Conservation (phyloP, 352 stramenopile species). For the Globisporangium solare region DNA sequence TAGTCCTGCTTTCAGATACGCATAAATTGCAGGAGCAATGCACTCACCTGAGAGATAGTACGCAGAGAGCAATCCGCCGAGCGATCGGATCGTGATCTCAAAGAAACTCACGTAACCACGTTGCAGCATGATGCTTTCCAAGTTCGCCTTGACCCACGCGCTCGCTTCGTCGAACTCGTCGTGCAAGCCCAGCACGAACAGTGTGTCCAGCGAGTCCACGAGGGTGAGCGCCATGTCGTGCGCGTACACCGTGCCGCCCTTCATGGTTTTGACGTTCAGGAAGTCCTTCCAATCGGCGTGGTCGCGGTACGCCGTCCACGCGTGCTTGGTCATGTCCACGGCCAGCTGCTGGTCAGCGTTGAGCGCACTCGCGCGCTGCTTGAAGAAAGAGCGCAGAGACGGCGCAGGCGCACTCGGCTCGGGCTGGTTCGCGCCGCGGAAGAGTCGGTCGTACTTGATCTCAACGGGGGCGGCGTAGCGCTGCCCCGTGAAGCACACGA, state of each 20-base stretch:
- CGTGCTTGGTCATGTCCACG: conserved; percentile 48
- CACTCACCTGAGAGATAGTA: conserved; percentile 40
- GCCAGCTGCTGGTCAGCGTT: conserved; percentile 40
- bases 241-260: conserved; percentile 22
- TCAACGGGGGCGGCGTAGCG: too few species aligned
- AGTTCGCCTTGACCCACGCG: conserved; percentile 42
- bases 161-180: conserved; percentile 62
- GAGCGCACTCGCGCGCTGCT: conserved; percentile 14
- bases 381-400: conserved; percentile 21
- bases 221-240: conserved; percentile 66
- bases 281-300: conserved; percentile 35
- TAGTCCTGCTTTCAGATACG: not conserved
- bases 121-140: conserved; percentile 29
- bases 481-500: too few species aligned
- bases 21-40: too few species aligned
- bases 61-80: conserved; percentile 51
- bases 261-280: conserved; percentile 25
- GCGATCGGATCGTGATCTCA: conserved; percentile 53
- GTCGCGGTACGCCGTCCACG: conserved; percentile 45
- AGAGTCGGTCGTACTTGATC: too few species aligned
- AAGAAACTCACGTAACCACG: conserved; percentile 46
- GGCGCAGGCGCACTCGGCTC: too few species aligned
- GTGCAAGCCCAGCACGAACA: conserved; percentile 56
- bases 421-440: too few species aligned
- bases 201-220: conserved; percentile 64